Conservation (phyloP, 352 stramenopile species). For the Phytophthora boehmeriae region DNA sequence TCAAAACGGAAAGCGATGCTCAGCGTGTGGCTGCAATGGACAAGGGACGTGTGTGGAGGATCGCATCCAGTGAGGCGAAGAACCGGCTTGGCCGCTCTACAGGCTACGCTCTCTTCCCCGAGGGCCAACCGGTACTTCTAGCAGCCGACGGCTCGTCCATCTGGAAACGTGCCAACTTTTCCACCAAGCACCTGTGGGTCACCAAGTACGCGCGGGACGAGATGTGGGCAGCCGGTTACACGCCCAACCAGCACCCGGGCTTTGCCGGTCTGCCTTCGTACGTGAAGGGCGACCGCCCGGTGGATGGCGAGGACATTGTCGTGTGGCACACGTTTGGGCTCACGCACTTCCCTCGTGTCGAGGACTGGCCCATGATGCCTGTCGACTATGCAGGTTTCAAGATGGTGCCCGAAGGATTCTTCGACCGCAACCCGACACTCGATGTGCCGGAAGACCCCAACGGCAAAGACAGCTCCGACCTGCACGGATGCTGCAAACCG, state of each 20-base stretch:
- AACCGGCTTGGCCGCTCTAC: slow-evolving; percentile 71
- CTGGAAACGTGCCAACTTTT: slow-evolving; percentile 65
- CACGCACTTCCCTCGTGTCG: slow-evolving; percentile 63
- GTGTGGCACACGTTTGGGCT: slow-evolving; percentile 80
- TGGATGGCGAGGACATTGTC: slow-evolving; percentile 71
- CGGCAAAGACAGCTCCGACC: slow-evolving; percentile 38
- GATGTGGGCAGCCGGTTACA: slow-evolving; percentile 71
- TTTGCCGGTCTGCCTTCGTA: slow-evolving; percentile 58
- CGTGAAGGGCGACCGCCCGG: slow-evolving; percentile 52
- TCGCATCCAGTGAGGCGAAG: slow-evolving; percentile 60
- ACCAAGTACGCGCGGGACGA: slow-evolving; percentile 67
- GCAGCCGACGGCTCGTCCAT: slow-evolving; percentile 57
- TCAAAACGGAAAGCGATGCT: slow-evolving; percentile 54
- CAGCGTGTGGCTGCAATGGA: slow-evolving; percentile 53
- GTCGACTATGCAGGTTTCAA: slow-evolving; percentile 75
- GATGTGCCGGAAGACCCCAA: slow-evolving; percentile 47
- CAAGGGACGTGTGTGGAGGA: slow-evolving; percentile 69
- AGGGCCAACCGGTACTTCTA: slow-evolving; percentile 57
- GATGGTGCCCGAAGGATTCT: slow-evolving; percentile 70
- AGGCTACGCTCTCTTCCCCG: slow-evolving; percentile 64
- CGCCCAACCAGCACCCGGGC: slow-evolving; percentile 62
- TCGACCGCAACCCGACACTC: slow-evolving; percentile 58
- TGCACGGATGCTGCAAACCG: slow-evolving; percentile 29
- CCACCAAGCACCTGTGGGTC: slow-evolving; percentile 75
- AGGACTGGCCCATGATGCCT: slow-evolving; percentile 81